Conservation (phyloP, 106 monocot species). For the Acorus gramineus region DNA sequence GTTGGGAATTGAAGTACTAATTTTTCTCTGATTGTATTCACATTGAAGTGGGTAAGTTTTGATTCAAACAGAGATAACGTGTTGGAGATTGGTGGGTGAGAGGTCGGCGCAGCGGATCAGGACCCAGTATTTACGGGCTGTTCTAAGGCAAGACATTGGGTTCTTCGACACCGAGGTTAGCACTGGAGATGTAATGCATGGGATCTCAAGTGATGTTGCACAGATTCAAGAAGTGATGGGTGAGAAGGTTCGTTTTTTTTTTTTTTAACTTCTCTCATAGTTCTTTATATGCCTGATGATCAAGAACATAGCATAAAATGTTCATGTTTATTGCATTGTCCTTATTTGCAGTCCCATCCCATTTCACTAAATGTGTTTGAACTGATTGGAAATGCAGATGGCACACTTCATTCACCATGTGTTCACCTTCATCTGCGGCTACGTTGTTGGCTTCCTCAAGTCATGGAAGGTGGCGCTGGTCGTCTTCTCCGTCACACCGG, state of each 20-base stretch:
- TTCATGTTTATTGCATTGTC: too few species aligned
- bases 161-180: conserved; percentile 38
- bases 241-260: conserved; percentile 26
- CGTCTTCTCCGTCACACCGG: conserved; percentile 28
- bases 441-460: conserved; percentile 28
- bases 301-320: too few species aligned
- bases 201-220: conserved; percentile 36
- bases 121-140: conserved; percentile 14
- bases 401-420: conserved; percentile 35
- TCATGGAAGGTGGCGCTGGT: conserved; percentile 36
- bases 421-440: conserved; percentile 37
- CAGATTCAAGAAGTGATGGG: conserved; percentile 46
- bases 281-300: too few species aligned
- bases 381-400: conserved; percentile 22
- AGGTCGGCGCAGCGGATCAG: conserved; percentile 33
- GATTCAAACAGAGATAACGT: conserved; percentile 30
- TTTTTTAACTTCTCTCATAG: not conserved
- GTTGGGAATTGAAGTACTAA: not conserved
- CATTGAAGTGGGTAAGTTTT: not conserved
- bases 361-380: not conserved
- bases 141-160: conserved; percentile 36
- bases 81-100: conserved; percentile 40
- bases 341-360: too few species aligned
- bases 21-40: not conserved
- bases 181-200: conserved; percentile 37